These are phyloP conservation scores for Collybia mongolica DNA, from an alignment of 768 basidiomycete genomes.

Conservation along the genomic window DNA sequence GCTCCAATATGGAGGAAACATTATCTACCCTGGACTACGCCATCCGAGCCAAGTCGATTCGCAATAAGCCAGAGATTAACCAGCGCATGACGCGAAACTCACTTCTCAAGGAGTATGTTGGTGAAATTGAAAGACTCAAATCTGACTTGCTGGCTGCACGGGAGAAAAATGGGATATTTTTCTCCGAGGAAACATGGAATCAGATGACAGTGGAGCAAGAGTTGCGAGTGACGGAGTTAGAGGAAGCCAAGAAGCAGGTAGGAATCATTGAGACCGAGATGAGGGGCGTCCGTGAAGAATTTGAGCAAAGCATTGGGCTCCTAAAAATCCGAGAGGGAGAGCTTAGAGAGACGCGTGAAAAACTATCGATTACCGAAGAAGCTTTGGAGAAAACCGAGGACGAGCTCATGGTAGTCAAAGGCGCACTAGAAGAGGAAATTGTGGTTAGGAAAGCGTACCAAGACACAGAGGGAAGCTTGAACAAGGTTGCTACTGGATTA, in stretches of 20 bases:
- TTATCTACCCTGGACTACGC: conserved; percentile 97
- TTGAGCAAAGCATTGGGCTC: conserved; percentile 83
- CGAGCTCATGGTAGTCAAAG: conserved; percentile 58
- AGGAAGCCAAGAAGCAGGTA: conserved; percentile 81
- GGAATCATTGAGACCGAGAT: conserved; percentile 84
- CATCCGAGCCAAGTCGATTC: conserved; percentile 90
- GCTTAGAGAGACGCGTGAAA: conserved; percentile 58
- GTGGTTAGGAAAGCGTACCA: conserved; percentile 78
- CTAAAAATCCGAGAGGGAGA: conserved; percentile 77
- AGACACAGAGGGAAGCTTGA: conserved; percentile 65
- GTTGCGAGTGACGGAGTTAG: conserved; percentile 69
- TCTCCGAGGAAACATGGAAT: conserved; percentile 89
- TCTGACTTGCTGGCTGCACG: conserved; percentile 87
- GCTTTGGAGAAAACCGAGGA: conserved; percentile 52
- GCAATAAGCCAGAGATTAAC: conserved; percentile 94
- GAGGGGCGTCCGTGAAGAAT: conserved; percentile 80
- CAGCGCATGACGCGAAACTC: conserved; percentile 92
- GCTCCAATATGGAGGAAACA: conserved; percentile 95
- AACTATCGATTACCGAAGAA: conserved; percentile 49
- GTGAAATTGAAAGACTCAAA: conserved; percentile 91
- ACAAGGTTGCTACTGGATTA: conserved; percentile 70
- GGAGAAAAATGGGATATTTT: conserved; percentile 95
- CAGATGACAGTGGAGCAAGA: conserved; percentile 80
- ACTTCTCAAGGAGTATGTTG: conserved; percentile 89
- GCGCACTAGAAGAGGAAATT: conserved; percentile 74